Evolutionary conservation across 768 basidiomycete species (phyloP).

Genomic region (Suillus subaureus): DNA sequence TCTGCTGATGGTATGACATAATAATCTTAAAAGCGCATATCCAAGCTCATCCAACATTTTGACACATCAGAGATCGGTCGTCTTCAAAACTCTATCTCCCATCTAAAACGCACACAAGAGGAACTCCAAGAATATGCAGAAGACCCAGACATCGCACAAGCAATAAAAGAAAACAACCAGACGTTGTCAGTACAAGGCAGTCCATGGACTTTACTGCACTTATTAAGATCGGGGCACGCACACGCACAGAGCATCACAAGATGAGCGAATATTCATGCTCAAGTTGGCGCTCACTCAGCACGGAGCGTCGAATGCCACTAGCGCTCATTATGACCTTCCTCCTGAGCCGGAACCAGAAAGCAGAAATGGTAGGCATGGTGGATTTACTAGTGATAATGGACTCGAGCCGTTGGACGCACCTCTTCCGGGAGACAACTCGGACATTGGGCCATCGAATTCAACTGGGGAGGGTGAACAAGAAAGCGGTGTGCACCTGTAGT

Average conservation of each 20-base stretch:
- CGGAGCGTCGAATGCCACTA: slow-evolving; percentile 32
- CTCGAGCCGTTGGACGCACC: background rate
- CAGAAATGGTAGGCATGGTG: slow-evolving; percentile 1
- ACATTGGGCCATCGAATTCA: background rate
- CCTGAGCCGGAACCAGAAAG: background rate
- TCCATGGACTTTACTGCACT: slow-evolving; percentile 10
- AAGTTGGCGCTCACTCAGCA: slow-evolving; percentile 66
- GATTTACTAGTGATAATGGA: slow-evolving; percentile 4
- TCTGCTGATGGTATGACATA: slow-evolving; percentile 67
- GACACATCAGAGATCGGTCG: slow-evolving; percentile 66
- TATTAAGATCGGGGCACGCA: slow-evolving; percentile 14
- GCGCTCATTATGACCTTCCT: slow-evolving; percentile 5
- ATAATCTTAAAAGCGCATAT: slow-evolving; percentile 4
- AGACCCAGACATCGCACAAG: slow-evolving; percentile 62
- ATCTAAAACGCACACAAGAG: slow-evolving; percentile 63
- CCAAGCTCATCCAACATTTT: background rate
- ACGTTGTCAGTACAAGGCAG: slow-evolving; percentile 52
- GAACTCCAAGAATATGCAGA: slow-evolving; percentile 50
- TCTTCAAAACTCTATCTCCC: slow-evolving; percentile 68
- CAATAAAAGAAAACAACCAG: slow-evolving; percentile 68
- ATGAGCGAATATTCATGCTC: slow-evolving; percentile 73
- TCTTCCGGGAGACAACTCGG: background rate
- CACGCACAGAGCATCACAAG: slow-evolving; percentile 66
- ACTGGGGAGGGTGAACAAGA: background rate
- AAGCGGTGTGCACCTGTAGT: background rate